Percentiles rank a stretch among this genome's conserved stretches.
Evolutionary conservation across 1,284 basidiomycete genomes (phyloP).

Genomic region (Fomes fomentarius): DNA sequence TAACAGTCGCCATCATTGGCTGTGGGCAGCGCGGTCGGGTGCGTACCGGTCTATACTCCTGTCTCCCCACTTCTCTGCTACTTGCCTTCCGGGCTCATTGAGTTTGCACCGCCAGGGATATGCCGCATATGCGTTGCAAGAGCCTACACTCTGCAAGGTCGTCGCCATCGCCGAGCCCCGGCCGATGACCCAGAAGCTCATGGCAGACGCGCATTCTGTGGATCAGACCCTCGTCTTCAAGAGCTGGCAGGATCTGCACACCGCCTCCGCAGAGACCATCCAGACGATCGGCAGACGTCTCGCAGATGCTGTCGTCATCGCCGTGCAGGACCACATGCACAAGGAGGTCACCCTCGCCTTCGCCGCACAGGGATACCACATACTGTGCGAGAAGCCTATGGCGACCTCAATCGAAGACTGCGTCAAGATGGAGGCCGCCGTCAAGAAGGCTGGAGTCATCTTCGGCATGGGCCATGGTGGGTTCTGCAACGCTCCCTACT

Average conservation of each 20-base stretch:
- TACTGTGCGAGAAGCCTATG: slow-evolving; percentile 92
- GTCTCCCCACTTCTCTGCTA: not conserved
- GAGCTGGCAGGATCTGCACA: slow-evolving; percentile 72
- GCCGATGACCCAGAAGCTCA: slow-evolving; percentile 59
- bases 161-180: slow-evolving; percentile 86
- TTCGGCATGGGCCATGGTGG: slow-evolving; percentile 87
- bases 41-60: slow-evolving; percentile 11
- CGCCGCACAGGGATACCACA: slow-evolving; percentile 80
- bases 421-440: slow-evolving; percentile 71
- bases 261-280: slow-evolving; percentile 68
- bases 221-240: slow-evolving; percentile 68
- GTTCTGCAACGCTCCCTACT: not conserved
- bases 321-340: slow-evolving; percentile 81
- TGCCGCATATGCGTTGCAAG: slow-evolving; percentile 60
- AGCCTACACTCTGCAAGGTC: slow-evolving; percentile 70
- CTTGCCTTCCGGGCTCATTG: not conserved
- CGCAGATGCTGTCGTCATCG: slow-evolving; percentile 79
- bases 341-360: slow-evolving; percentile 74
- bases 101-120: slow-evolving; percentile 57
- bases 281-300: slow-evolving; percentile 64
- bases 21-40: slow-evolving; percentile 83
- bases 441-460: slow-evolving; percentile 68
- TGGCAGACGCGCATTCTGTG: slow-evolving; percentile 59
- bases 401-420: slow-evolving; percentile 76
- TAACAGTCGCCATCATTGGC: slow-evolving; percentile 63